phyloP scores from a whole-genome alignment of 202 grass and related monocot genomes.

The Setaria italica region DNA sequence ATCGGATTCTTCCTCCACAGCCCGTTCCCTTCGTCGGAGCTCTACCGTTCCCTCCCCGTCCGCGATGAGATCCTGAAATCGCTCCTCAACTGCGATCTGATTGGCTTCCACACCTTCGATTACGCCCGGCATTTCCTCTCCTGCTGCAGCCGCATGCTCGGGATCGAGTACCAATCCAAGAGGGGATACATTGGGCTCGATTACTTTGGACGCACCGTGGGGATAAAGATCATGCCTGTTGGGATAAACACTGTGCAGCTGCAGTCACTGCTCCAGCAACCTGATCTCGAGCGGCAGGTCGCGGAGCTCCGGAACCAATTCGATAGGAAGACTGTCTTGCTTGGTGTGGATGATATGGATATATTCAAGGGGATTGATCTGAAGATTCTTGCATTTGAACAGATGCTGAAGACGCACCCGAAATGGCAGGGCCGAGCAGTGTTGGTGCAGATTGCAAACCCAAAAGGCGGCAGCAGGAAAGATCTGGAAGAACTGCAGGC shows the following conservation, averaged over 20 bases:
- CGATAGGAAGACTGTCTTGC: conserved; percentile 59
- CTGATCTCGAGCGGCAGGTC: conserved; percentile 57
- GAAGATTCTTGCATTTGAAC: conserved; percentile 63
- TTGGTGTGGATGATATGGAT: conserved; percentile 72
- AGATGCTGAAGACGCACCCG: conserved; percentile 59
- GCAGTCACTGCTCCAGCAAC: conserved; percentile 59
- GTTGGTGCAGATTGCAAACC: conserved; percentile 64
- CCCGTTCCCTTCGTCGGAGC: conserved; percentile 73
- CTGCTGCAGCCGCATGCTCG: conserved; percentile 82
- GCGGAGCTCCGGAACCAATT: conserved; percentile 59
- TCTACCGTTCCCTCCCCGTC: conserved; percentile 77
- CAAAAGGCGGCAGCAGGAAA: conserved; percentile 49
- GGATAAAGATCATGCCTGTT: conserved; percentile 80
- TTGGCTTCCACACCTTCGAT: conserved; percentile 76
- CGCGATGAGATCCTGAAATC: conserved; percentile 80
- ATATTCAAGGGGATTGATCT: conserved; percentile 73
- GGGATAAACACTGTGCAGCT: conserved; percentile 74
- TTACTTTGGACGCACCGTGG: conserved; percentile 73
- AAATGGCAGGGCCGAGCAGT: conserved; percentile 68
- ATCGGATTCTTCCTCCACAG: conserved; percentile 86
- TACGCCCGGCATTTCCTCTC: conserved; percentile 80
- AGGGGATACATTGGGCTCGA: conserved; percentile 76
- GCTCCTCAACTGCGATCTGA: conserved; percentile 81
- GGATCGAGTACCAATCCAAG: conserved; percentile 80
- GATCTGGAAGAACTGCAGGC: conserved; percentile 52